Conservation (phyloP, 352 stramenopile species). For the Phytophthora litchii region DNA sequence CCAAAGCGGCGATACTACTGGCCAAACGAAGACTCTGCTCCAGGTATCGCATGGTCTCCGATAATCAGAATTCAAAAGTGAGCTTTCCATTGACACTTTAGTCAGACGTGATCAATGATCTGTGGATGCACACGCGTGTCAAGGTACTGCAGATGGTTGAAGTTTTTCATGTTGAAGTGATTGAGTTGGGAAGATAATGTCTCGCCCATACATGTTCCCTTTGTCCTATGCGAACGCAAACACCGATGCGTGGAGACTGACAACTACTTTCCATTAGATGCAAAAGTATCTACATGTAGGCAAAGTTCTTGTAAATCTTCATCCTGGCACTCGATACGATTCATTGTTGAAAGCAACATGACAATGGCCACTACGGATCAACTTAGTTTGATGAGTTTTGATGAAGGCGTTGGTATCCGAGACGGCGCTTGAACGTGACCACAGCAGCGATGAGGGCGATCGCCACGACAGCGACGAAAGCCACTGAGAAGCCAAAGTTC, state of each 20-base stretch:
- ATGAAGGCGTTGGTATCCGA: constrained; percentile 16
- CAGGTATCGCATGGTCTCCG: constrained; percentile 15
- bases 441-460: constrained; percentile 9
- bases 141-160: constrained; percentile 7
- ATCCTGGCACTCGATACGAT: no score
- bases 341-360: no score
- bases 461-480: background rate
- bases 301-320: no score
- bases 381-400: background rate
- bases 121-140: constrained; percentile 22
- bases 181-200: background rate
- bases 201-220: no score
- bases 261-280: no score
- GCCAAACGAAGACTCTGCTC: constrained; percentile 7
- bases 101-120: constrained; percentile 21
- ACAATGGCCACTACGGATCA: no score
- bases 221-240: no score
- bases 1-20: constrained; percentile 4
- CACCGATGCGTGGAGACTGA: no score
- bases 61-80: constrained; percentile 18
- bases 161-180: constrained; percentile 4
- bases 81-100: background rate
- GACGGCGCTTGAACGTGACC: constrained; percentile 21
- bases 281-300: no score
- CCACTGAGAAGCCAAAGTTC: constrained; percentile 16